Percentiles rank a stretch among this genome's conserved stretches.
Evolutionary conservation across 2,329 filamentous ascomycete genomes (phyloP).

Genomic region (Dactylella cylindrospora): DNA sequence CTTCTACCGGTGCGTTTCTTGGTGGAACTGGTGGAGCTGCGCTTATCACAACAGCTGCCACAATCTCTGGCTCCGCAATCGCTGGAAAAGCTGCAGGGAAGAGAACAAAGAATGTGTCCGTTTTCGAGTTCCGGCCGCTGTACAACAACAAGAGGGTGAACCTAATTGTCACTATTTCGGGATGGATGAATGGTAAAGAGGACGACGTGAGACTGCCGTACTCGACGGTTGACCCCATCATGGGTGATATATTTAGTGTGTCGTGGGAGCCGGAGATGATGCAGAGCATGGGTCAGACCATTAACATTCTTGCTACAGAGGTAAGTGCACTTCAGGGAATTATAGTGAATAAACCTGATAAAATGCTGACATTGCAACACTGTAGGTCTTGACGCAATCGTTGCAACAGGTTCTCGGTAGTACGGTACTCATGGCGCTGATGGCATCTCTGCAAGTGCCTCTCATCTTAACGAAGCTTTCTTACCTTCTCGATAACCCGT

Average conservation of each 20-base stretch:
- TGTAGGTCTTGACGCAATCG: constrained; percentile 69
- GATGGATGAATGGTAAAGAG: constrained; percentile 97
- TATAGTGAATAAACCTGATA: constrained; percentile 43
- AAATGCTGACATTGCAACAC: constrained; percentile 80
- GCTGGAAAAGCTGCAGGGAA: constrained; percentile 81
- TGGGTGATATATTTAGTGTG: constrained; percentile 97
- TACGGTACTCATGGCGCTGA: constrained; percentile 71
- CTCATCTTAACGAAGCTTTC: constrained; percentile 67
- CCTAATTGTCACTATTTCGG: constrained; percentile 88
- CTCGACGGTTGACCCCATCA: constrained; percentile 93
- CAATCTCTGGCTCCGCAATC: constrained; percentile 82
- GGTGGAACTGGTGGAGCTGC: constrained; percentile 90
- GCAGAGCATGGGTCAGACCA: constrained; percentile 95
- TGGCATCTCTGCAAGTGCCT: constrained; percentile 66
- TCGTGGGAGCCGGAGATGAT: constrained; percentile 99
- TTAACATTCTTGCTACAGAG: constrained; percentile 97
- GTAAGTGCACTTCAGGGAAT: constrained; percentile 58
- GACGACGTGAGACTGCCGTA: constrained; percentile 95
- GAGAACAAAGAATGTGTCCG: constrained; percentile 86
- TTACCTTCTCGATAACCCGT: constrained; percentile 75
- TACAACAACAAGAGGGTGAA: constrained; percentile 99
- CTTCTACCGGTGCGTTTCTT: constrained; percentile 83
- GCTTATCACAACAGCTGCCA: constrained; percentile 86
- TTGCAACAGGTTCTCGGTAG: constrained; percentile 76
- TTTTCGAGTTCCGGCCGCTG: constrained; percentile 92